phyloP scores from a whole-genome alignment of 768 basidiomycete genomes.

The Tulasnella calospora region DNA sequence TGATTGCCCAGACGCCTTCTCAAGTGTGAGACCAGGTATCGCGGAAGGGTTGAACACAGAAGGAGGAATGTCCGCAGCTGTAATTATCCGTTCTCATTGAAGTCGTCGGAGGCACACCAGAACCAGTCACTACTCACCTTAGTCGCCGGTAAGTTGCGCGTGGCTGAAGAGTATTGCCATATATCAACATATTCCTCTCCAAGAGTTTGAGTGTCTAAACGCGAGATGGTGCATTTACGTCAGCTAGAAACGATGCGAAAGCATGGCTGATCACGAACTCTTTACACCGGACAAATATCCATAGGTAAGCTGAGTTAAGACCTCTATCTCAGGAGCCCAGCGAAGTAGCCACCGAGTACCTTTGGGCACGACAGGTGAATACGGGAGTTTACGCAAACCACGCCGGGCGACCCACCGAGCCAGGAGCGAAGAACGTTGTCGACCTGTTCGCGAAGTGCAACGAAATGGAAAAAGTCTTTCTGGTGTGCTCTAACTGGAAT shows the following conservation, averaged over 20 bases:
- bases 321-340: slow-evolving; percentile 77
- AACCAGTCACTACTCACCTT: slow-evolving; percentile 29
- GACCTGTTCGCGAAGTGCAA: slow-evolving; percentile 66
- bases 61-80: slow-evolving; percentile 51
- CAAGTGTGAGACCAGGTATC: slow-evolving; percentile 55
- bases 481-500: slow-evolving; percentile 75
- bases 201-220: slow-evolving; percentile 53
- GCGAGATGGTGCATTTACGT: background rate
- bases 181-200: slow-evolving; percentile 91
- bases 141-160: slow-evolving; percentile 44
- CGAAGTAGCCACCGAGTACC: slow-evolving; percentile 74
- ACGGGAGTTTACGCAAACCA: slow-evolving; percentile 19
- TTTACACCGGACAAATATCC: slow-evolving; percentile 71
- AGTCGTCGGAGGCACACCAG: background rate
- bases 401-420: slow-evolving; percentile 51
- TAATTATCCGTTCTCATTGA: background rate
- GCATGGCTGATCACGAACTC: background rate
- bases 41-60: slow-evolving; percentile 60
- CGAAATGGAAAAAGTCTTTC: slow-evolving; percentile 72
- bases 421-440: slow-evolving; percentile 70
- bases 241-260: background rate
- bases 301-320: slow-evolving; percentile 62
- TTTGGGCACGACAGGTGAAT: slow-evolving; percentile 35
- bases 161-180: slow-evolving; percentile 59
- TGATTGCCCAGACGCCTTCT: slow-evolving; percentile 38